Percentiles rank a stretch among this genome's conserved stretches.
Evolutionary conservation across 345 rosid genomes (phyloP).

Genomic region (Nasturtium officinale): DNA sequence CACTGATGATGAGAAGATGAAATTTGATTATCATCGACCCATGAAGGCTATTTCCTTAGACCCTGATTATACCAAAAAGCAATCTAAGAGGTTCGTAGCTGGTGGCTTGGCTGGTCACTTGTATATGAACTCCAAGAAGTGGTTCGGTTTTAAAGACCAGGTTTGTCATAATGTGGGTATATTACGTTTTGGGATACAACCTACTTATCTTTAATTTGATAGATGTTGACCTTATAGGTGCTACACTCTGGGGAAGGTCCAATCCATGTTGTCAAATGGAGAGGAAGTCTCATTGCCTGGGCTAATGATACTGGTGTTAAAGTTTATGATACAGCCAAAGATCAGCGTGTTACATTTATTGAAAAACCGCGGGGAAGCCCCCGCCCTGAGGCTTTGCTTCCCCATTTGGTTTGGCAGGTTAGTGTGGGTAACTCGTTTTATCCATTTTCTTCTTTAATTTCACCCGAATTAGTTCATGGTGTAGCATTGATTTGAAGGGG

Average conservation of each 20-base stretch:
- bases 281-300: conserved; percentile 94
- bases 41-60: conserved; percentile 95
- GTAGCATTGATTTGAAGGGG: neutral
- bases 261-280: conserved; percentile 91
- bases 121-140: conserved; percentile 80
- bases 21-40: conserved; percentile 93
- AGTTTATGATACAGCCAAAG: conserved; percentile 90
- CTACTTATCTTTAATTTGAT: conserved; percentile 16
- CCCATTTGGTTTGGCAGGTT: conserved; percentile 99
- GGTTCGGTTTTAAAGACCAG: conserved; percentile 93
- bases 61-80: conserved; percentile 77
- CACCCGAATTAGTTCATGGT: neutral
- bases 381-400: conserved; percentile 83
- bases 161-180: conserved; percentile 45
- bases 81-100: conserved; percentile 80
- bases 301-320: conserved; percentile 98
- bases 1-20: conserved; percentile 85
- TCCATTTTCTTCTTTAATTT: neutral
- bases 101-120: conserved; percentile 98
- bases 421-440: conserved; percentile 30
- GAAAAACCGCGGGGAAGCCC: conserved; percentile 95
- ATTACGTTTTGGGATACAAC: conserved; percentile 1
- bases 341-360: conserved; percentile 91
- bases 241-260: conserved; percentile 99
- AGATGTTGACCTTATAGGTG: conserved; percentile 51